phyloP scores from a whole-genome alignment of 2,329 filamentous ascomycete species.

The Bretziella fagacearum region DNA sequence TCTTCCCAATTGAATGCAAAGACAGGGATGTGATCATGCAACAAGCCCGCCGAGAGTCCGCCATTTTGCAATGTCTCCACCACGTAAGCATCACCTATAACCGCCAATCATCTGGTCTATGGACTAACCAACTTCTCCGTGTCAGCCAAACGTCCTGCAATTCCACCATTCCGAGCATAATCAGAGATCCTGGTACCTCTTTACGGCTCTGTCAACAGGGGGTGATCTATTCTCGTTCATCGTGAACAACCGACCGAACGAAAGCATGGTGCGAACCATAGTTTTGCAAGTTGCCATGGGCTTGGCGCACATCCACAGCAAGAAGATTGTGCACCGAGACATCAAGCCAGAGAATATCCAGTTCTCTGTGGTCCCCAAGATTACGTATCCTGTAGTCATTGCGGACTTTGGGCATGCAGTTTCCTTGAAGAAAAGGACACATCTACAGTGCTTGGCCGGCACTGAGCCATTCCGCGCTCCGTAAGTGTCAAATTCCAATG shows the following conservation, averaged over 20 bases:
- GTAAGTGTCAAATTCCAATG: slow-evolving; percentile 23
- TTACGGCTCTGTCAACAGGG: slow-evolving; percentile 39
- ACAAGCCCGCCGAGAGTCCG: slow-evolving; percentile 19
- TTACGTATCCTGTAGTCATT: slow-evolving; percentile 30
- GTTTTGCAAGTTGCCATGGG: slow-evolving; percentile 31
- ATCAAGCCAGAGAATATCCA: slow-evolving; percentile 39
- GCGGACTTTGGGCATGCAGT: slow-evolving; percentile 36
- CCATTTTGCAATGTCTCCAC: slow-evolving; percentile 35
- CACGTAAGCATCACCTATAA: slow-evolving; percentile 28
- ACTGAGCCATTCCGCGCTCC: slow-evolving; percentile 33
- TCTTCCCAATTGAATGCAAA: background rate
- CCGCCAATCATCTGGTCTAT: background rate
- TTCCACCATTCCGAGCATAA: slow-evolving; percentile 5
- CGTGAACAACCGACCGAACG: slow-evolving; percentile 12
- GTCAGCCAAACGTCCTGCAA: slow-evolving; percentile 10
- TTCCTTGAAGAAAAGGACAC: slow-evolving; percentile 23
- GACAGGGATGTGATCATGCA: slow-evolving; percentile 23
- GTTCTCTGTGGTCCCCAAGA: slow-evolving; percentile 28
- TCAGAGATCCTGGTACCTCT: slow-evolving; percentile 27
- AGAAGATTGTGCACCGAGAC: slow-evolving; percentile 35
- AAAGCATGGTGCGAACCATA: slow-evolving; percentile 20
- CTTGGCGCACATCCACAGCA: slow-evolving; percentile 31
- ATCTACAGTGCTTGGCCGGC: slow-evolving; percentile 29
- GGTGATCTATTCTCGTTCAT: slow-evolving; percentile 37
- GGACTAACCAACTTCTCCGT: background rate